Conservation (phyloP, 2,329 filamentous ascomycete species). For the Microdochium trichocladiopsis region DNA sequence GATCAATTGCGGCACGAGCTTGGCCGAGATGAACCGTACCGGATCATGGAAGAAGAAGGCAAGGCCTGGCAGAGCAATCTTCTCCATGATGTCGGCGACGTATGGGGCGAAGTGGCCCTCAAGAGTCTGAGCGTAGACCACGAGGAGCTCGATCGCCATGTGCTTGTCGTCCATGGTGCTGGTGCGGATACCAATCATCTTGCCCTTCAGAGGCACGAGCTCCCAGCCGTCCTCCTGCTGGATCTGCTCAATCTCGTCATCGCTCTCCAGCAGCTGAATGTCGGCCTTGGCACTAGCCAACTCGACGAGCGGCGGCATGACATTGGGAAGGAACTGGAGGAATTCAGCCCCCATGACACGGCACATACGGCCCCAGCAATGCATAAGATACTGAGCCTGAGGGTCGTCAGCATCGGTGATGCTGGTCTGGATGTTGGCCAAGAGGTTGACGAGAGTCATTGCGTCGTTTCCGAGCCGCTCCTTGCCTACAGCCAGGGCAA, state of each 20-base stretch:
- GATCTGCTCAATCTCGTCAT: slow-evolving; percentile 86
- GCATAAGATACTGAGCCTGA: slow-evolving; percentile 92
- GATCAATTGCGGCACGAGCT: slow-evolving; percentile 86
- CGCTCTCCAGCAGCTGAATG: slow-evolving; percentile 91
- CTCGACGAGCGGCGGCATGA: slow-evolving; percentile 90
- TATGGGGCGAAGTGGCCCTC: slow-evolving; percentile 89
- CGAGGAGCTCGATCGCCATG: slow-evolving; percentile 97
- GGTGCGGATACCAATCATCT: slow-evolving; percentile 97
- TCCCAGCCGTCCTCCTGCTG: slow-evolving; percentile 98
- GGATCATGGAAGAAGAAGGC: slow-evolving; percentile 99
- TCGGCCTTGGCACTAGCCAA: slow-evolving; percentile 93
- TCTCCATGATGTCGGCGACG: slow-evolving; percentile 89
- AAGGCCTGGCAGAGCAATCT: slow-evolving; percentile 87
- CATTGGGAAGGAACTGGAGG: slow-evolving; percentile 81
- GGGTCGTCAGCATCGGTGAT: slow-evolving; percentile 91
- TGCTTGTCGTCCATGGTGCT: slow-evolving; percentile 97
- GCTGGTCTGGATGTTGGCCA: slow-evolving; percentile 78
- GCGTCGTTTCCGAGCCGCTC: slow-evolving; percentile 86
- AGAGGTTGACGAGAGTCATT: slow-evolving; percentile 75
- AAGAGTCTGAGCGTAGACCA: slow-evolving; percentile 95
- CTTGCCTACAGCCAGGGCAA: slow-evolving; percentile 90
- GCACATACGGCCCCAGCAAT: slow-evolving; percentile 99
- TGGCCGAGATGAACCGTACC: slow-evolving; percentile 88
- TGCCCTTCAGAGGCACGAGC: slow-evolving; percentile 90
- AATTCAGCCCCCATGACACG: slow-evolving; percentile 87